phyloP scores from a whole-genome alignment of 345 rosid species.

The Barbarea vulgaris region DNA sequence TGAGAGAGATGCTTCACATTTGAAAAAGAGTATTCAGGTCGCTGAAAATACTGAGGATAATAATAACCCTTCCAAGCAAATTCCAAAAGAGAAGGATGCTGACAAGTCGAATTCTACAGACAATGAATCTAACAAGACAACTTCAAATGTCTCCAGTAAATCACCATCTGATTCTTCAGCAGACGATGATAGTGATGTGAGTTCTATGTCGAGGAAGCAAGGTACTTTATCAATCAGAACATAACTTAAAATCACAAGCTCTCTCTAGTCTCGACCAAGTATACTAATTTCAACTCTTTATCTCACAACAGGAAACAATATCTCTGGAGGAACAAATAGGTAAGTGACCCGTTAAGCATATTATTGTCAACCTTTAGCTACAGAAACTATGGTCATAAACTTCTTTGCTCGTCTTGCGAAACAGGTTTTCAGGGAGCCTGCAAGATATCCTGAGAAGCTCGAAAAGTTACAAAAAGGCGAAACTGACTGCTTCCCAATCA shows the following conservation, averaged over 20 bases:
- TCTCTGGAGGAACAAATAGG: slow-evolving; percentile 18
- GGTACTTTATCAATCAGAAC: slow-evolving; percentile 45
- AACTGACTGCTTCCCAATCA: slow-evolving; percentile 37
- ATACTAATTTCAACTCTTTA: slow-evolving; percentile 18
- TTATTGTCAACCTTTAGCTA: background rate
- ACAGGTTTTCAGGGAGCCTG: slow-evolving; percentile 22
- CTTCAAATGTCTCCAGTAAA: slow-evolving; percentile 59
- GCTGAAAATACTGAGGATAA: slow-evolving; percentile 4
- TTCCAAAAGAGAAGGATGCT: slow-evolving; percentile 42
- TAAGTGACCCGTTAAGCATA: slow-evolving; percentile 1
- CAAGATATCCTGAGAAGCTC: slow-evolving; percentile 40
- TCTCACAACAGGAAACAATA: slow-evolving; percentile 25
- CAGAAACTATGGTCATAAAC: background rate
- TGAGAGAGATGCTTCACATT: slow-evolving; percentile 14
- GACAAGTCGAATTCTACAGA: slow-evolving; percentile 47
- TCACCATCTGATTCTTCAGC: slow-evolving; percentile 57
- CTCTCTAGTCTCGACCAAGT: background rate
- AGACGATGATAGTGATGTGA: slow-evolving; percentile 56
- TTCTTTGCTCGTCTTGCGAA: background rate
- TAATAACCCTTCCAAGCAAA: slow-evolving; percentile 10
- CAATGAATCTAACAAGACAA: slow-evolving; percentile 31
- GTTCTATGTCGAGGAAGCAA: slow-evolving; percentile 41
- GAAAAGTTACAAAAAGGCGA: slow-evolving; percentile 40
- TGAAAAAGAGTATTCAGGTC: slow-evolving; percentile 4
- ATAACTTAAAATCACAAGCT: background rate